Percentiles rank a stretch among this genome's conserved stretches.
Conservation (phyloP, 2,329 filamentous ascomycete genomes). For the Aureobasidium melanogenum region DNA sequence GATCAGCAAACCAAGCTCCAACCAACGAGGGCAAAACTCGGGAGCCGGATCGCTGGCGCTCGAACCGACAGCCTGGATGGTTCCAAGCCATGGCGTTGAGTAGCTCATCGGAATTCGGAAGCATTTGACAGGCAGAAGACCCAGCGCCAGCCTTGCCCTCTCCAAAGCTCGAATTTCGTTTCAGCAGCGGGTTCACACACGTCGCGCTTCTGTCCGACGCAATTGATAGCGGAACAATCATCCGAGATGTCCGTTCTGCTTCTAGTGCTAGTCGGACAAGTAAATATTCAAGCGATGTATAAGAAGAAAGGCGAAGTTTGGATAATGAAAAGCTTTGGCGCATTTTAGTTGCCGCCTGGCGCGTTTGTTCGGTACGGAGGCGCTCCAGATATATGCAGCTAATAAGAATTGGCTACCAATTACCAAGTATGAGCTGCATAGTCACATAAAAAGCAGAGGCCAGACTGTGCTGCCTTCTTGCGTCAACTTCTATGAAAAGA, state of each 20-base stretch:
- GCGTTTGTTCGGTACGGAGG: conserved; percentile 3
- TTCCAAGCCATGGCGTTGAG: not conserved
- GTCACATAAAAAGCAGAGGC: not conserved
- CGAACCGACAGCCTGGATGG: not conserved
- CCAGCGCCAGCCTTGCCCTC: not conserved
- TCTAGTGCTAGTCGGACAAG: not conserved
- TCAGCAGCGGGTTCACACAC: not conserved
- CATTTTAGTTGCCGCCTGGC: conserved; percentile 2
- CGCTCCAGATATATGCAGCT: conserved; percentile 7
- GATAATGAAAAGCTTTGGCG: not conserved
- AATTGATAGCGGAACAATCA: not conserved
- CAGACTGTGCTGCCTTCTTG: not conserved
- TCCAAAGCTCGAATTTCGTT: not conserved
- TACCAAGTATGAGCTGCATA: not conserved
- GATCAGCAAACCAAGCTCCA: not conserved
- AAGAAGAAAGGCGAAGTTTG: not conserved
- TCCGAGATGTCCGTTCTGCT: not conserved
- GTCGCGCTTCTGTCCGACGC: not conserved
- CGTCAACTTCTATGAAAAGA: not conserved
- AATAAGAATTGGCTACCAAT: conserved; percentile 9
- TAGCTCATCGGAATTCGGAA: not conserved
- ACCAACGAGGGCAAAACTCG: not conserved
- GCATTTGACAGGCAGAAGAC: conserved; percentile 1
- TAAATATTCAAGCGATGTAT: not conserved
- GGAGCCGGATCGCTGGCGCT: not conserved